Evolutionary conservation across 805 yeast species (phyloP).

Genomic region (Kazachstania bromeliacearum): DNA sequence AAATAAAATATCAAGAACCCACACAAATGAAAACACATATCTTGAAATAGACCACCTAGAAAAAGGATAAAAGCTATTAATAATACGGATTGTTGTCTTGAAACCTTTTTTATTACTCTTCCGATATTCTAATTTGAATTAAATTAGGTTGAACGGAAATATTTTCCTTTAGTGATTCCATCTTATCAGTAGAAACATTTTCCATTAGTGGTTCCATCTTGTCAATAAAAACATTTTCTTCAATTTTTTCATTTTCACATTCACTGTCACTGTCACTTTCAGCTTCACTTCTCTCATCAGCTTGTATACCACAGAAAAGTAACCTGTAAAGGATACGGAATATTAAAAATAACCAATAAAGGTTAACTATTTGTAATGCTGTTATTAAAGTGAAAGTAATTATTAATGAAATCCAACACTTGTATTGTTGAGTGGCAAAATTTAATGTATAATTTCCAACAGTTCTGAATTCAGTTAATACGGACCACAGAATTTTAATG

Average conservation of each 20-base stretch:
- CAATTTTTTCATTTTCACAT: constrained; percentile 13
- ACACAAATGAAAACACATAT: too few relatives aligned
- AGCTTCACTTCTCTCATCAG: constrained; percentile 82
- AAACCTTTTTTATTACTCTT: too few relatives aligned
- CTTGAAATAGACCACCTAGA: too few relatives aligned
- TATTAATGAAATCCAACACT: constrained; percentile 91
- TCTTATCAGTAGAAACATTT: too few relatives aligned
- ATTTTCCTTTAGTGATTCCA: too few relatives aligned
- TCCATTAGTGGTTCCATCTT: too few relatives aligned
- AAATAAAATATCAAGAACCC: too few relatives aligned
- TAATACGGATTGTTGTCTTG: too few relatives aligned
- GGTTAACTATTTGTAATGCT: constrained; percentile 77
- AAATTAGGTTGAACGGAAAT: too few relatives aligned
- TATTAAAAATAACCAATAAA: constrained; percentile 81
- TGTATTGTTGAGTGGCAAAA: constrained; percentile 88
- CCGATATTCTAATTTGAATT: too few relatives aligned
- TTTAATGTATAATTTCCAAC: constrained; percentile 75
- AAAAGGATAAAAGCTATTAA: too few relatives aligned
- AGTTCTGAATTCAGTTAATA: constrained; percentile 74
- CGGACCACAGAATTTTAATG: constrained; percentile 71
- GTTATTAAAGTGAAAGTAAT: constrained; percentile 71
- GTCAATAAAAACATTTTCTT: too few relatives aligned
- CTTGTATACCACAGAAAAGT: constrained; percentile 47
- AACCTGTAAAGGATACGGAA: constrained; percentile 66
- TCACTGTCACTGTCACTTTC: constrained; percentile 32